These are phyloP conservation scores for Zygoascus ofunaensis DNA, from an alignment of 805 yeast genomes.

Conservation along the genomic window DNA sequence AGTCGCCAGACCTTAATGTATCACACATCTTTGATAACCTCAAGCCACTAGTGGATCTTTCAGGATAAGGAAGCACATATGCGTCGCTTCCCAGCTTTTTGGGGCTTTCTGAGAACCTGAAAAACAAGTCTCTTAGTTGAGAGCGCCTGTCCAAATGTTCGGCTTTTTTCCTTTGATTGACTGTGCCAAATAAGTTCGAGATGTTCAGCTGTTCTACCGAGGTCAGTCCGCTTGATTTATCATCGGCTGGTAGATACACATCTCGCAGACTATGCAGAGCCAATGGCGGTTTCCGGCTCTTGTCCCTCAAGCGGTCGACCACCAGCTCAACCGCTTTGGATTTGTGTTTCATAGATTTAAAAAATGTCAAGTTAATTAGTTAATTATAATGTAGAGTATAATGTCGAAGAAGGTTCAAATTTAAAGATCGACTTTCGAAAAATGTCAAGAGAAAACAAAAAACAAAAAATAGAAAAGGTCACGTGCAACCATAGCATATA, in stretches of 20 bases:
- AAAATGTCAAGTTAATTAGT: no score
- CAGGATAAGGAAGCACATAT: slow-evolving; percentile 6
- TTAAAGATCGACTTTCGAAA: no score
- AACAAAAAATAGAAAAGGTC: neutral
- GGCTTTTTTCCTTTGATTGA: neutral
- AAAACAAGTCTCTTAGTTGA: neutral
- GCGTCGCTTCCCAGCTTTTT: neutral
- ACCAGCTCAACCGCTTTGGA: neutral
- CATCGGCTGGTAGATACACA: slow-evolving; percentile 1
- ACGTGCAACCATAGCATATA: neutral
- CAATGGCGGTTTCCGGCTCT: neutral
- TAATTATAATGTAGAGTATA: no score
- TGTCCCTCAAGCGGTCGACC: neutral
- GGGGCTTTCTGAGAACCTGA: neutral
- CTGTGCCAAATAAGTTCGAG: slow-evolving; percentile 6
- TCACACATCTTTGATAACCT: neutral
- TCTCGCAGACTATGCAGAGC: neutral
- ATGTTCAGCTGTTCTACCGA: slow-evolving; percentile 2
- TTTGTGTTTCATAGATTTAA: neutral
- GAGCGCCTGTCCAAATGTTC: neutral
- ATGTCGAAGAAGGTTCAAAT: no score
- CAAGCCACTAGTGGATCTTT: slow-evolving; percentile 3
- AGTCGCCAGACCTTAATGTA: neutral
- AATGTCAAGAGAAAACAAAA: no score
- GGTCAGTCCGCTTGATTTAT: neutral